Conservation (phyloP, 2,329 filamentous ascomycete genomes). For the Colletotrichum sp. region DNA sequence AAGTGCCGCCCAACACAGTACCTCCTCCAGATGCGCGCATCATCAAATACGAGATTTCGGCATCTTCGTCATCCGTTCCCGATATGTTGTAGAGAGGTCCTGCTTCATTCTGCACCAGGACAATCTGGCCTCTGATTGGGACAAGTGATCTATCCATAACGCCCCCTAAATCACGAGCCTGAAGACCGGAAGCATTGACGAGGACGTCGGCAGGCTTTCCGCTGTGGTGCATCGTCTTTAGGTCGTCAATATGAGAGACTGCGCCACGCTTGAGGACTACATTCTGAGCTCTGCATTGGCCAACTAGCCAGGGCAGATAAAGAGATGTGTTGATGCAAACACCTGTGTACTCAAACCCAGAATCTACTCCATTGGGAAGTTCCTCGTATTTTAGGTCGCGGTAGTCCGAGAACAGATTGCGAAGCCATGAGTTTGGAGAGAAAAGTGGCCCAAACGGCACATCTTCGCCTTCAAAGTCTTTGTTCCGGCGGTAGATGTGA, state of each 20-base stretch:
- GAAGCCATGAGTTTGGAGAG: slow-evolving; percentile 74
- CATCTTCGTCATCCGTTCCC: slow-evolving; percentile 73
- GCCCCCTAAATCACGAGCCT: slow-evolving; percentile 67
- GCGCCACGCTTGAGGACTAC: slow-evolving; percentile 57
- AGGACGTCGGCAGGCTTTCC: slow-evolving; percentile 63
- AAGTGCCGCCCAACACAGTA: slow-evolving; percentile 85
- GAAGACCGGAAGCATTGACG: slow-evolving; percentile 74
- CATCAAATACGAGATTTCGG: slow-evolving; percentile 84
- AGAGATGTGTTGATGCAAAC: slow-evolving; percentile 78
- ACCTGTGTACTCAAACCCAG: slow-evolving; percentile 65
- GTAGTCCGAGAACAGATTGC: slow-evolving; percentile 73
- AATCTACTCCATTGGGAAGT: slow-evolving; percentile 62
- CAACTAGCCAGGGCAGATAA: slow-evolving; percentile 73
- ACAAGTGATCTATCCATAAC: slow-evolving; percentile 69
- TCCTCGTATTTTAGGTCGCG: slow-evolving; percentile 61
- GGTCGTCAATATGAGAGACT: slow-evolving; percentile 65
- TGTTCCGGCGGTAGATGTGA: slow-evolving; percentile 55
- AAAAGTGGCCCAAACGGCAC: slow-evolving; percentile 73
- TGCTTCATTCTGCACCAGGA: slow-evolving; percentile 81
- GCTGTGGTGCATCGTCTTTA: slow-evolving; percentile 61
- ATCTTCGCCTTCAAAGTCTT: slow-evolving; percentile 61
- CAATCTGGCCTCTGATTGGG: slow-evolving; percentile 75
- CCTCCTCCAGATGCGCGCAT: slow-evolving; percentile 78
- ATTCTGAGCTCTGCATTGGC: slow-evolving; percentile 68
- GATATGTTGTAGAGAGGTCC: slow-evolving; percentile 72